Conservation (phyloP, 345 rosid species). For the Acer negundo region DNA sequence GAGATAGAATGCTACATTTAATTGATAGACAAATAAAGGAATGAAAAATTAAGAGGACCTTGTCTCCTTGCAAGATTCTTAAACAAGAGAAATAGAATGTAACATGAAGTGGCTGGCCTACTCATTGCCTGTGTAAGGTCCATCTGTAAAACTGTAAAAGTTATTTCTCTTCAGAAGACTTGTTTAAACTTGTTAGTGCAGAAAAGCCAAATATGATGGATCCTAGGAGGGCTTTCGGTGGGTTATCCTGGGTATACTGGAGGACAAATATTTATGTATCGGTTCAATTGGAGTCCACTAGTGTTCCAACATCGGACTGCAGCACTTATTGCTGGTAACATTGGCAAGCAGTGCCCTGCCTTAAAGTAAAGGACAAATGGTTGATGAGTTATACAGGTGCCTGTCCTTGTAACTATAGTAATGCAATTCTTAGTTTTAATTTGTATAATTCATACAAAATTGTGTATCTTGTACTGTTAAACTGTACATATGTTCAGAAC, state of each 20-base stretch:
- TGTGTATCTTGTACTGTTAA: not conserved
- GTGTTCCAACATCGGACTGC: not conserved
- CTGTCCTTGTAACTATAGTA: not conserved
- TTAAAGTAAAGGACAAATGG: not conserved
- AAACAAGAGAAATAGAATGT: not conserved
- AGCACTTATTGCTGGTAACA: not conserved
- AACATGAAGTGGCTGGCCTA: not conserved
- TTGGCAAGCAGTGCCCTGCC: not conserved
- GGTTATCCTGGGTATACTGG: not conserved
- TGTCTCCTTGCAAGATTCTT: not conserved
- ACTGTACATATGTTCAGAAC: not conserved
- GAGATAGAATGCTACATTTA: not conserved
- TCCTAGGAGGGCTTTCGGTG: not conserved
- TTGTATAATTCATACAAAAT: not conserved
- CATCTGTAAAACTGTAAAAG: not conserved
- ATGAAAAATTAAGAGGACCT: not conserved
- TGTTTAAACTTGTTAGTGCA: not conserved
- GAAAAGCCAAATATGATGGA: not conserved
- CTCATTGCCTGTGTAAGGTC: not conserved
- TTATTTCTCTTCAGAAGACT: not conserved
- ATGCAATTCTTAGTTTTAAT: not conserved
- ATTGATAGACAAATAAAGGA: not conserved
- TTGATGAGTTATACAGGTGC: not conserved
- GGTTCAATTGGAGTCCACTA: not conserved
- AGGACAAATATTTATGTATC: not conserved